A percentile compares a stretch with the other conserved stretches of the same genome.
Evolutionary conservation across 2,329 filamentous ascomycete genomes (phyloP).

Genomic region (Bipolaris victoriae): DNA sequence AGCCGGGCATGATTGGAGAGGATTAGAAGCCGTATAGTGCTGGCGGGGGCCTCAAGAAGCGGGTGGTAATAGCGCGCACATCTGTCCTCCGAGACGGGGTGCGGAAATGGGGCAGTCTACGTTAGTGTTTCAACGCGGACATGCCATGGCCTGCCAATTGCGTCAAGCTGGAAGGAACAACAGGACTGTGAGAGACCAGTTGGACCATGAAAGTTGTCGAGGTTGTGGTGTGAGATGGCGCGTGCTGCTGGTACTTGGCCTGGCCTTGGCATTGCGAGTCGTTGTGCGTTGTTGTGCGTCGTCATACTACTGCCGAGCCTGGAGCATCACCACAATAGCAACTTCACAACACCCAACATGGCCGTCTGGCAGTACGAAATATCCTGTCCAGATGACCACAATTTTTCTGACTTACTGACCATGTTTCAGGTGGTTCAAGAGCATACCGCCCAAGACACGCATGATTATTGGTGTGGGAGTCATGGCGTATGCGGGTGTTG

Average conservation of each 20-base stretch:
- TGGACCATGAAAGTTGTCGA: neutral
- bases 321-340: constrained; percentile 1
- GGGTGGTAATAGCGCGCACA: constrained; percentile 28
- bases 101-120: constrained; percentile 20
- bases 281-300: neutral
- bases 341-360: constrained; percentile 29
- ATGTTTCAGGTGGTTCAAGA: constrained; percentile 62
- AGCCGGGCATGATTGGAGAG: constrained; percentile 39
- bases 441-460: constrained; percentile 72
- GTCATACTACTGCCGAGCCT: constrained; percentile 6
- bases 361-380: constrained; percentile 46
- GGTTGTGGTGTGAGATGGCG: neutral
- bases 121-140: constrained; percentile 4
- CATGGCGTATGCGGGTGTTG: constrained; percentile 76
- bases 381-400: neutral
- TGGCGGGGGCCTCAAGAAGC: constrained; percentile 25
- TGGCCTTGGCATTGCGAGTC: constrained; percentile 10
- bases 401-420: constrained; percentile 2
- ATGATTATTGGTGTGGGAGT: constrained; percentile 74
- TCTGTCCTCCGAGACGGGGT: constrained; percentile 30
- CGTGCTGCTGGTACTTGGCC: neutral
- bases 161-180: neutral
- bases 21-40: constrained; percentile 13
- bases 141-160: constrained; percentile 9
- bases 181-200: neutral